Evolutionary conservation across 2,329 filamentous ascomycete species (phyloP).

Genomic region (Pseudocercospora eumusae): DNA sequence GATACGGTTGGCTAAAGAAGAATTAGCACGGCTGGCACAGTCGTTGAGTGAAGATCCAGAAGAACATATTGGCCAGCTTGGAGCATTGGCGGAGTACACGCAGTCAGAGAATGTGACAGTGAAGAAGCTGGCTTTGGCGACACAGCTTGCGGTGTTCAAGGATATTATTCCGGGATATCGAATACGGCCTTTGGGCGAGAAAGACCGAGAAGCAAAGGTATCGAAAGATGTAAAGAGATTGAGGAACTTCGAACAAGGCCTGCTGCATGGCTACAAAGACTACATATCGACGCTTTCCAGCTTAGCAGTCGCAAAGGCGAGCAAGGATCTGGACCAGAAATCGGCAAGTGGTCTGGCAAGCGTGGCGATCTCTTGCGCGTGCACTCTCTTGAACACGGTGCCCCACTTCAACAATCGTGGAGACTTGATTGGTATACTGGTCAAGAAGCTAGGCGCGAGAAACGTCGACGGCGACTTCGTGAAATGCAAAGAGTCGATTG

Average conservation of each 20-base stretch:
- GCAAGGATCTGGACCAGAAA: slow-evolving; percentile 45
- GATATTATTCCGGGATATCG: slow-evolving; percentile 96
- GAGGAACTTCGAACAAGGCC: slow-evolving; percentile 80
- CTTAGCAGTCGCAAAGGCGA: slow-evolving; percentile 59
- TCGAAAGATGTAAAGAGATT: slow-evolving; percentile 88
- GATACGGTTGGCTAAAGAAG: slow-evolving; percentile 84
- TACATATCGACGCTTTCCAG: slow-evolving; percentile 76
- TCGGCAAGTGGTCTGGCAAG: slow-evolving; percentile 56
- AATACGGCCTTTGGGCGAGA: slow-evolving; percentile 78
- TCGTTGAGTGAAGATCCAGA: slow-evolving; percentile 90
- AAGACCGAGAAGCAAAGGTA: slow-evolving; percentile 73
- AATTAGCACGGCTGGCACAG: slow-evolving; percentile 78
- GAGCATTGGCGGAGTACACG: slow-evolving; percentile 72
- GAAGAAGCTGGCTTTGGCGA: slow-evolving; percentile 80
- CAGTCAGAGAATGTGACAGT: slow-evolving; percentile 70
- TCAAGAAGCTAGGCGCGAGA: slow-evolving; percentile 76
- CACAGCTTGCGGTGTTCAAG: slow-evolving; percentile 88
- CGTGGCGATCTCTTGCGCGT: slow-evolving; percentile 82
- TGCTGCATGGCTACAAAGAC: slow-evolving; percentile 79
- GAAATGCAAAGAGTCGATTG: slow-evolving; percentile 75
- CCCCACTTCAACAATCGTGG: slow-evolving; percentile 96
- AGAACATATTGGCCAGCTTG: slow-evolving; percentile 79
- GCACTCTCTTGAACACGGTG: slow-evolving; percentile 74
- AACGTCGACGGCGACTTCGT: slow-evolving; percentile 72
- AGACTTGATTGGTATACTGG: slow-evolving; percentile 83